These are phyloP conservation scores for Hericium alpestre DNA, from an alignment of 768 basidiomycete species.

Conservation along the genomic window DNA sequence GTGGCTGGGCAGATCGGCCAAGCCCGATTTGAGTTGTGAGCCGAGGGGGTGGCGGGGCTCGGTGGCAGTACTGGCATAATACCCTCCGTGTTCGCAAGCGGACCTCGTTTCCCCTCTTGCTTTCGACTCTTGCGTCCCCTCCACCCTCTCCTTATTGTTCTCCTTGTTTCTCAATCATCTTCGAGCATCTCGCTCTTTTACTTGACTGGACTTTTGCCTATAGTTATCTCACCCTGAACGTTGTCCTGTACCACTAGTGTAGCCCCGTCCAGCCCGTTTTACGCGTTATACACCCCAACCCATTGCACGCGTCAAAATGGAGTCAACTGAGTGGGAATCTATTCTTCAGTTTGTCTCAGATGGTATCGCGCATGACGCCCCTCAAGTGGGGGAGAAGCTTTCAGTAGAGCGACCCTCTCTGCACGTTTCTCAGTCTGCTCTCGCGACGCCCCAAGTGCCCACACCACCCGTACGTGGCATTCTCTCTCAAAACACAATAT, in stretches of 20 bases:
- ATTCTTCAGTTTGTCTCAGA: conserved; percentile 49
- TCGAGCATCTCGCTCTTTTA: no score
- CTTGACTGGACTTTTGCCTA: no score
- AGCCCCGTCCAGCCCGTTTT: no score
- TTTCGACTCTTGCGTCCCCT: neutral
- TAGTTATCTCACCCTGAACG: no score
- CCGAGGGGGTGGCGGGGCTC: no score
- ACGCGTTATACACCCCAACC: no score
- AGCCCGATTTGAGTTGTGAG: no score
- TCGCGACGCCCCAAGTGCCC: conserved; percentile 21
- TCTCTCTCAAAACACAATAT: neutral
- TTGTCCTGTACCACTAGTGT: no score
- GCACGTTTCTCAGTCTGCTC: neutral
- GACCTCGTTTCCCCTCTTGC: neutral
- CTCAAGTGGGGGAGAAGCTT: neutral
- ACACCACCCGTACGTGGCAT: conserved; percentile 50
- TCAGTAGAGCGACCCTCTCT: conserved; percentile 29
- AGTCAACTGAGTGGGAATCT: conserved; percentile 48
- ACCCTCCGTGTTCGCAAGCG: no score
- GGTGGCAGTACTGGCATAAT: no score
- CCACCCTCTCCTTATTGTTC: neutral
- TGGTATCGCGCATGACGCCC: conserved; percentile 23
- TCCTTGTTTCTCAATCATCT: neutral
- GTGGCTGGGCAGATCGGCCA: no score
- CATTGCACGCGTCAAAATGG: conserved; percentile 20